Evolutionary conservation across 2,329 filamentous ascomycete genomes (phyloP).

Genomic region (Pestalotiopsis sp.): DNA sequence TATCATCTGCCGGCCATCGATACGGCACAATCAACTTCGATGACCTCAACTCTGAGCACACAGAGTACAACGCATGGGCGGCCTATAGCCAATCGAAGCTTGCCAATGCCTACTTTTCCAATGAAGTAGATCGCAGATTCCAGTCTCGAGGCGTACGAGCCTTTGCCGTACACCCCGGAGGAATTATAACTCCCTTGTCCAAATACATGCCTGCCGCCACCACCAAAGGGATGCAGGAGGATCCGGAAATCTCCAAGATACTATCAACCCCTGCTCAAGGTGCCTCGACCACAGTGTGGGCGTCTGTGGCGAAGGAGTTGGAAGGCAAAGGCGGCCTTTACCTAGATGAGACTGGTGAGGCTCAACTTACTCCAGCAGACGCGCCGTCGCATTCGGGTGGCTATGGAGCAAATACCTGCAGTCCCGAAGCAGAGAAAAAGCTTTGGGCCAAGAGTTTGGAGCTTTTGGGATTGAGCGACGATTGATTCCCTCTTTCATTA

Average conservation of each 20-base stretch:
- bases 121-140: not conserved
- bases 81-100: constrained; percentile 53
- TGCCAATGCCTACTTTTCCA: constrained; percentile 41
- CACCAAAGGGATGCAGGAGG: constrained; percentile 14
- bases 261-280: constrained; percentile 43
- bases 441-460: not conserved
- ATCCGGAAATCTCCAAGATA: not conserved
- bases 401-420: not conserved
- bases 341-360: not conserved
- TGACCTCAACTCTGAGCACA: constrained; percentile 39
- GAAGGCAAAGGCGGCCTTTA: constrained; percentile 44
- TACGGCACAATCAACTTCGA: constrained; percentile 33
- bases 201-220: constrained; percentile 21
- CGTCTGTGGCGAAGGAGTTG: constrained; percentile 39
- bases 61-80: constrained; percentile 35
- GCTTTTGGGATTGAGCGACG: not conserved
- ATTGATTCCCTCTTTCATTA: not conserved
- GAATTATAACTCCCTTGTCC: constrained; percentile 35
- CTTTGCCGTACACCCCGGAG: constrained; percentile 47
- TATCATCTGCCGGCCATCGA: constrained; percentile 45
- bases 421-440: not conserved
- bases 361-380: not conserved
- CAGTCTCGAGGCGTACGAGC: not conserved
- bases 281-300: constrained; percentile 46
- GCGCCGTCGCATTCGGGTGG: not conserved